Base-by-base conservation (phyloP, 2,329 filamentous ascomycete genomes). In the Aspergillus pseudoterreus region DNA sequence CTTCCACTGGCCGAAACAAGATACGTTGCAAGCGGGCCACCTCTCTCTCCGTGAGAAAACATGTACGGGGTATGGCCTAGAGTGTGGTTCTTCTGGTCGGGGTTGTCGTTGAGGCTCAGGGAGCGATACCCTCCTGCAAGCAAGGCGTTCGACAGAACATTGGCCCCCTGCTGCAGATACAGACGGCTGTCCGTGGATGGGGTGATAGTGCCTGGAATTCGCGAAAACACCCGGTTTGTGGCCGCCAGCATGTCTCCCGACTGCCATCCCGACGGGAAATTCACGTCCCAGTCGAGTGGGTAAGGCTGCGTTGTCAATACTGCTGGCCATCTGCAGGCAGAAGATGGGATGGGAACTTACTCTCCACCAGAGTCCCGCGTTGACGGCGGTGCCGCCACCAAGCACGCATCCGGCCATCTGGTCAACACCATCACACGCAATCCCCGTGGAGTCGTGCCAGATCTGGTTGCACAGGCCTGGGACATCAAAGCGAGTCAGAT, bases 401-500 rank as follows among this genome's bases (percentile, higher is more conserved):
- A 89, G 77, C 41, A 89, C 76, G 55, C 86, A 89, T 12, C 85
- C 86, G 11, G 84, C 83, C 83, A 88, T 87, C 61, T 86, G 82
- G 55, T 86, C 84, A n/a, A 82, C 83, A 65, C 89, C 86, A 1
- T 78, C 78, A 68, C 86, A 89, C 33, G 51, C 51, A 10, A 53
- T 53, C 3, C 51, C 51, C 4, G 82, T 80, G 9, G 81, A 83
- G 61, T 86, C 78, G 4, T 75, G 71, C 80, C 83, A 87, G 58
- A 89, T 86, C 69, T 87, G 76, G 65, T 88, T 88, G 67, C 83
- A 87, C 53, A 88, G 79, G 49, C 85, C 84, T 0, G 86, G 86
- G 4, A 88, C 81, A 61, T 89, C 86, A 60, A 89, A 88, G 45
- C 85, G 83, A 6, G 85, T 88, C 32, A 88, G 69, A 45, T 82